Percentiles rank a stretch among this genome's conserved stretches.
Evolutionary conservation across 1,139 yeast species (phyloP).

Genomic region (Protomyces lactucae-debilis): DNA sequence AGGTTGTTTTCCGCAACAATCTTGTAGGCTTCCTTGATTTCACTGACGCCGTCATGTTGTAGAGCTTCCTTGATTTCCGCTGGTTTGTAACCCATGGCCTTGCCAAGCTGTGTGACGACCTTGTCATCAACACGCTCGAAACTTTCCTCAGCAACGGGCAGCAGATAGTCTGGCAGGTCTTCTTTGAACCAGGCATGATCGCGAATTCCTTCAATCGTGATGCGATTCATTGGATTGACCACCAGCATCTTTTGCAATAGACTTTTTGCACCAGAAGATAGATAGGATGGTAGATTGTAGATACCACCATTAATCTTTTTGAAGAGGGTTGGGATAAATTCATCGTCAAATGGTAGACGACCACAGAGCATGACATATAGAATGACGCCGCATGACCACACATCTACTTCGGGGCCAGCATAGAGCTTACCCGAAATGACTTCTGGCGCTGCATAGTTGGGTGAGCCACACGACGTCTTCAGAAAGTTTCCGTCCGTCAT

Average conservation of each 20-base stretch:
- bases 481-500: slow-evolving; percentile 79
- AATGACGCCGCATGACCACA: slow-evolving; percentile 98
- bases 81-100: slow-evolving; percentile 88
- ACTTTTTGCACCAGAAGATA: slow-evolving; percentile 82
- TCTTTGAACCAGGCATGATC: slow-evolving; percentile 94
- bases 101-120: slow-evolving; percentile 69
- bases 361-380: slow-evolving; percentile 93
- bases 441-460: slow-evolving; percentile 98
- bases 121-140: slow-evolving; percentile 56
- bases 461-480: slow-evolving; percentile 97
- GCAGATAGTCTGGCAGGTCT: slow-evolving; percentile 73
- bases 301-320: slow-evolving; percentile 94
- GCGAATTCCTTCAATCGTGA: slow-evolving; percentile 89
- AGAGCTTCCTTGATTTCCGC: slow-evolving; percentile 81
- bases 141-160: slow-evolving; percentile 51
- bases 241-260: slow-evolving; percentile 88
- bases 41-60: slow-evolving; percentile 47
- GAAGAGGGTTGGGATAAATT: slow-evolving; percentile 90
- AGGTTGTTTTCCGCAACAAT: slow-evolving; percentile 79
- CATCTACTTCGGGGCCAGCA: slow-evolving; percentile 98
- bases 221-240: slow-evolving; percentile 92
- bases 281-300: slow-evolving; percentile 82
- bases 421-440: slow-evolving; percentile 93
- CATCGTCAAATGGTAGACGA: slow-evolving; percentile 97
- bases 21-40: slow-evolving; percentile 86